Evolutionary conservation across 2,329 filamentous ascomycete species (phyloP).

Genomic region (Pezicula neosporulosa): DNA sequence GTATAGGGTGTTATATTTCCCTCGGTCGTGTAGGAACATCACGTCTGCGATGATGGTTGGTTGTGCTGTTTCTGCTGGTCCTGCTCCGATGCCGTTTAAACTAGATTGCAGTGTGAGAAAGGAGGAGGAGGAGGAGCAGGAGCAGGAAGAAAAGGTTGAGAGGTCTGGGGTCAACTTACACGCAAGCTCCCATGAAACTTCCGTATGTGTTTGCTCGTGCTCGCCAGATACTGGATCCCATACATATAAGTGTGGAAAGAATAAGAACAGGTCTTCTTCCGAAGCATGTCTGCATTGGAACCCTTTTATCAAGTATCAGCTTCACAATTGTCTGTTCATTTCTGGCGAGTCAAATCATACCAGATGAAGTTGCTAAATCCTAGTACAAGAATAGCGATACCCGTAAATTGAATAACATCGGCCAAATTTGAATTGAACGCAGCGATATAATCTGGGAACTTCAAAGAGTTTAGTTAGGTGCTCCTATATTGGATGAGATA

Average conservation of each 20-base stretch:
- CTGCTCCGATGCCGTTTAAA: conserved; percentile 59
- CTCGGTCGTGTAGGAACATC: conserved; percentile 62
- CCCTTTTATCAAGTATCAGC: conserved; percentile 16
- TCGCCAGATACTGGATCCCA: conserved; percentile 44
- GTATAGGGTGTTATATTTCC: conserved; percentile 50
- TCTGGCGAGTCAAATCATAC: conserved; percentile 13
- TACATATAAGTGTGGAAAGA: conserved; percentile 39
- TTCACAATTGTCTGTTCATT: background rate
- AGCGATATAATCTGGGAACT: conserved; percentile 53
- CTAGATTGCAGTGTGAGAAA: conserved; percentile 5
- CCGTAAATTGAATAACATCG: conserved; percentile 46
- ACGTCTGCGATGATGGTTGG: conserved; percentile 62
- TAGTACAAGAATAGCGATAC: conserved; percentile 43
- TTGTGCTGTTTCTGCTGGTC: conserved; percentile 59
- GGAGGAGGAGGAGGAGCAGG: background rate
- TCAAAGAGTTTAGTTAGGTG: background rate
- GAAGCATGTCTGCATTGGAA: conserved; percentile 43
- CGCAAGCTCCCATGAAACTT: conserved; percentile 61
- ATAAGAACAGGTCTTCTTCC: conserved; percentile 46
- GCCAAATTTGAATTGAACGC: conserved; percentile 50
- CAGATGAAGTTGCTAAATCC: conserved; percentile 50
- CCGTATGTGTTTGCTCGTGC: conserved; percentile 53
- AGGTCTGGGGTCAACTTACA: conserved; percentile 22
- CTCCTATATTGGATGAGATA: background rate
- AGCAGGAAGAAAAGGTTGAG: background rate